Evolutionary conservation across 768 basidiomycete genomes (phyloP).

Genomic region (Leccinum disarticulatum): DNA sequence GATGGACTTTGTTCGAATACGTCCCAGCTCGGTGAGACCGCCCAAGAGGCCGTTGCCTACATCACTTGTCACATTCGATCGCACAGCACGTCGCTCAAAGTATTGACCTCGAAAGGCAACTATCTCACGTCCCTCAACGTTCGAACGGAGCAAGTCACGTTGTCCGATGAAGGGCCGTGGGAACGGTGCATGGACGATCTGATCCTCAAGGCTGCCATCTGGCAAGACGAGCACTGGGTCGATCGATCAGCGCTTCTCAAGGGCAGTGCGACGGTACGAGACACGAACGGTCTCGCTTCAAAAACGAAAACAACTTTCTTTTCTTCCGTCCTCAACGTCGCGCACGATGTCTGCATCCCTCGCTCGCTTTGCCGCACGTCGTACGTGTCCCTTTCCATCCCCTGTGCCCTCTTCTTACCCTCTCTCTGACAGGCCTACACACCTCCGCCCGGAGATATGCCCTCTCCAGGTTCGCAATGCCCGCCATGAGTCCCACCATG

Average conservation of each 20-base stretch:
- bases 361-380: constrained; percentile 64
- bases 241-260: constrained; percentile 78
- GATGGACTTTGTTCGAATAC: constrained; percentile 80
- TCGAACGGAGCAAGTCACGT: constrained; percentile 82
- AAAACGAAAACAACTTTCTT: constrained; percentile 11
- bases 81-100: constrained; percentile 78
- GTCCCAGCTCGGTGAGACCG: constrained; percentile 69
- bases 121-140: constrained; percentile 83
- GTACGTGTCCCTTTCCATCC: constrained; percentile 40
- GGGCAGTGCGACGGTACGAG: constrained; percentile 30
- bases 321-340: constrained; percentile 14
- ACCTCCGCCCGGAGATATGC: constrained; percentile 75
- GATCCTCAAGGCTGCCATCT: constrained; percentile 88
- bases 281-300: constrained; percentile 33
- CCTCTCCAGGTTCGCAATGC: constrained; percentile 89
- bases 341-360: constrained; percentile 58
- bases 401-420: background rate
- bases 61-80: constrained; percentile 74
- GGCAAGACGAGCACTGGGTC: constrained; percentile 92
- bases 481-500: constrained; percentile 99
- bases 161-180: constrained; percentile 46
- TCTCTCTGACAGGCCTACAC: constrained; percentile 63
- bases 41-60: constrained; percentile 70
- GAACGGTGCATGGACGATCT: constrained; percentile 93
- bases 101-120: constrained; percentile 94